These are phyloP conservation scores for Nannizzia gypsea DNA, from an alignment of 2,329 filamentous ascomycete genomes.

Conservation along the genomic window DNA sequence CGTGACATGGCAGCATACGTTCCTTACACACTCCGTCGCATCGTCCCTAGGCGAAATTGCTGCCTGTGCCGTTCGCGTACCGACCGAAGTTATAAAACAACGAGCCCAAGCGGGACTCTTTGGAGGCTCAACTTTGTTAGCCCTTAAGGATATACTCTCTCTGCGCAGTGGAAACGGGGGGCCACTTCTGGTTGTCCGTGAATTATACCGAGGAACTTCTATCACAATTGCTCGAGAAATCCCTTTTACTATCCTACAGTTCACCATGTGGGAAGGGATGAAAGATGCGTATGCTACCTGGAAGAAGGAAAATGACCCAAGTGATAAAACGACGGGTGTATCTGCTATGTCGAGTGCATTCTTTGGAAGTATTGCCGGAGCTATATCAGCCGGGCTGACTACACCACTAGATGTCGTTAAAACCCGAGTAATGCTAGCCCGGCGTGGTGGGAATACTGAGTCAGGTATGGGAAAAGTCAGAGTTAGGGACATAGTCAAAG, in stretches of 20 bases:
- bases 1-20: conserved; percentile 25
- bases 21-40: conserved; percentile 64
- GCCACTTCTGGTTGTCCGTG: conserved; percentile 53
- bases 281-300: conserved; percentile 46
- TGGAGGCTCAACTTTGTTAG: conserved; percentile 54
- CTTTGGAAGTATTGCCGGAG: conserved; percentile 74
- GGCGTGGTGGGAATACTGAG: conserved; percentile 50
- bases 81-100: conserved; percentile 96
- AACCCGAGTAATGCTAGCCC: conserved; percentile 86
- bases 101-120: conserved; percentile 80
- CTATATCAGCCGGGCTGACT: conserved; percentile 73
- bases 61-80: conserved; percentile 82
- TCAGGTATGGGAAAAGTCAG: conserved; percentile 22
- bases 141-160: conserved; percentile 58
- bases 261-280: conserved; percentile 90
- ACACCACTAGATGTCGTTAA: conserved; percentile 94
- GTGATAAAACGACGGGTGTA: conserved; percentile 32
- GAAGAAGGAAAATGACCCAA: conserved; percentile 19
- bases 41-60: conserved; percentile 80
- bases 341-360: conserved; percentile 67
- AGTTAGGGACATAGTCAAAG: conserved; percentile 44
- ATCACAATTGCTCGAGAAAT: conserved; percentile 94
- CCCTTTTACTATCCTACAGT: conserved; percentile 93
- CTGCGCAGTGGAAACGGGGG: conserved; percentile 29
- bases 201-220: conserved; percentile 82